phyloP scores from a whole-genome alignment of 2,329 filamentous ascomycete species.

The Saccharata proteae region DNA sequence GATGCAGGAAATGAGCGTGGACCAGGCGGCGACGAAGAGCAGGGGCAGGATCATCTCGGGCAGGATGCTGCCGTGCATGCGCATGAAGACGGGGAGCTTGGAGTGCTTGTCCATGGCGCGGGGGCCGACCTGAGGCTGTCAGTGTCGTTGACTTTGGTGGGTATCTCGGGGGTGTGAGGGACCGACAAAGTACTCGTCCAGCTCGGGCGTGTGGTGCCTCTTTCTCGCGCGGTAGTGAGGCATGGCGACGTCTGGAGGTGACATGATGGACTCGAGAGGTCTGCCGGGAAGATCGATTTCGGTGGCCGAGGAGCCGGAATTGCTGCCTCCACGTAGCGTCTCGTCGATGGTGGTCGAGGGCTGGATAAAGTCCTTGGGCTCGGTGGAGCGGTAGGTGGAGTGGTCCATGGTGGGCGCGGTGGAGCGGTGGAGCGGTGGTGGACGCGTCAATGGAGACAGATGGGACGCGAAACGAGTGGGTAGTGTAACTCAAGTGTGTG shows the following conservation, averaged over 20 bases:
- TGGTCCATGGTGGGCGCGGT: slow-evolving; percentile 3
- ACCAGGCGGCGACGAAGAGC: slow-evolving; percentile 49
- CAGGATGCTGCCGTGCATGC: slow-evolving; percentile 62
- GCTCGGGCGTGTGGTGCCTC: slow-evolving; percentile 19
- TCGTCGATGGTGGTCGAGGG: slow-evolving; percentile 1
- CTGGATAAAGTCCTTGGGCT: not conserved
- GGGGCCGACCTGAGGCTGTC: slow-evolving; percentile 36
- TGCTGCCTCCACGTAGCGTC: too few species aligned
- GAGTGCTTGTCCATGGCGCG: slow-evolving; percentile 61
- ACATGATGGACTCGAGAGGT: slow-evolving; percentile 5
- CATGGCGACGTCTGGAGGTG: slow-evolving; percentile 1
- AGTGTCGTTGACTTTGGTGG: slow-evolving; percentile 1
- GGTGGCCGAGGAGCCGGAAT: not conserved
- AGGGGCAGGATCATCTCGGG: slow-evolving; percentile 65
- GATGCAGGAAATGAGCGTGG: slow-evolving; percentile 48
- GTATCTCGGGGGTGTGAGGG: slow-evolving; percentile 11
- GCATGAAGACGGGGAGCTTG: slow-evolving; percentile 64
- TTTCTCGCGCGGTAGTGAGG: slow-evolving; percentile 14
- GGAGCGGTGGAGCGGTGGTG: not conserved
- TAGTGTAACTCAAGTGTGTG: not conserved
- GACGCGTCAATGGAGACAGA: not conserved
- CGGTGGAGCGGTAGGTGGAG: not conserved
- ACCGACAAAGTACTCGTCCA: slow-evolving; percentile 51
- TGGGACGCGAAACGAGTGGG: not conserved
- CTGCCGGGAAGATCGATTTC: not conserved